A percentile compares a stretch with the other conserved stretches of the same genome.
Conservation (phyloP, 139 green algal species). For the Microglena sp. region DNA sequence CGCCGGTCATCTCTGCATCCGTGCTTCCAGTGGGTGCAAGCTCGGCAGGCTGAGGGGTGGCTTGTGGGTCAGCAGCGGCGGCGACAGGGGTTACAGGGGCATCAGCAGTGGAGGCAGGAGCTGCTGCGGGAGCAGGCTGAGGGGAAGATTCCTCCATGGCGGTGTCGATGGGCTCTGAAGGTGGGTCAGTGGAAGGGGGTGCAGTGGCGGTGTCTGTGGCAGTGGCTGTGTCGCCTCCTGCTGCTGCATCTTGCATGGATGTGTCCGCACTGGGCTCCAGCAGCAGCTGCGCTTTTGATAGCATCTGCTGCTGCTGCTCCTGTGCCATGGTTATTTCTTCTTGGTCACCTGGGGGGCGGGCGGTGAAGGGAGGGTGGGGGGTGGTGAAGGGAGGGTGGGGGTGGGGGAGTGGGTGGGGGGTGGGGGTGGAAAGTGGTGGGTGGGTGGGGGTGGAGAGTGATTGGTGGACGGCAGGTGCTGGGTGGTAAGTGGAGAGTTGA, state of each 20-base stretch:
- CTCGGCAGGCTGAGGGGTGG: too few relatives aligned
- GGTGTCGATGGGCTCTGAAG: too few relatives aligned
- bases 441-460: too few relatives aligned
- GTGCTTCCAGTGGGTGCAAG: neutral
- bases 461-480: too few relatives aligned
- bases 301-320: slow-evolving; percentile 1
- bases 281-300: too few relatives aligned
- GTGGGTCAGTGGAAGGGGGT: too few relatives aligned
- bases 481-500: too few relatives aligned
- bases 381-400: too few relatives aligned
- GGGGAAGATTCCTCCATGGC: neutral
- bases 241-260: neutral
- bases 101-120: slow-evolving; percentile 1
- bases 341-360: slow-evolving; percentile 5
- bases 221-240: neutral
- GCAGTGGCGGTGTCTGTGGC: too few relatives aligned
- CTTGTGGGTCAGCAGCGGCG: neutral
- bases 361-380: too few relatives aligned
- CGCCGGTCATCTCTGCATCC: slow-evolving; percentile 7
- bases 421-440: too few relatives aligned
- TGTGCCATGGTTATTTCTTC: neutral
- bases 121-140: neutral
- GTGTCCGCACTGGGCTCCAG: neutral
- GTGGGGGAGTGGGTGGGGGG: too few relatives aligned
- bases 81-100: slow-evolving; percentile 1